Conservation (phyloP, 176 grass and related monocot genomes). For the Triticum timopheevii region DNA sequence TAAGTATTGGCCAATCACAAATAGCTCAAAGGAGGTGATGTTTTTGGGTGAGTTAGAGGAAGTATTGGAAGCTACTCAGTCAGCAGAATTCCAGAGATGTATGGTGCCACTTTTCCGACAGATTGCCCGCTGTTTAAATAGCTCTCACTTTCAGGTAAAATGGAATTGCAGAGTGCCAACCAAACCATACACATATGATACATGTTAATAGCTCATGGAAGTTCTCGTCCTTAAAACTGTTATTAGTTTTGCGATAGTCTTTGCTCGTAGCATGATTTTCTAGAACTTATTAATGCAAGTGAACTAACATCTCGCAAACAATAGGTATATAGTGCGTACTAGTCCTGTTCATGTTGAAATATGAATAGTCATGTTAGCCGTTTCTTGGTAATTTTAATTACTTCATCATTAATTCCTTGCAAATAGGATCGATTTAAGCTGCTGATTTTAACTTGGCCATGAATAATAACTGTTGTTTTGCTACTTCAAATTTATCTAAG, state of each 20-base stretch:
- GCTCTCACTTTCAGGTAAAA: slow-evolving; percentile 81
- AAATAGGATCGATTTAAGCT: background rate
- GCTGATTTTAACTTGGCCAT: background rate
- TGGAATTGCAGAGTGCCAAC: background rate
- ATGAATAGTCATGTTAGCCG: slow-evolving; percentile 16
- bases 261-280: background rate
- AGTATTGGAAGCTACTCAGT: slow-evolving; percentile 61
- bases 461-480: background rate
- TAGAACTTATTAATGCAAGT: slow-evolving; percentile 26
- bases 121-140: slow-evolving; percentile 62
- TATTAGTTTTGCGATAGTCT: slow-evolving; percentile 9
- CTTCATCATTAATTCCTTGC: slow-evolving; percentile 20
- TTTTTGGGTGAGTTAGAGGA: slow-evolving; percentile 81
- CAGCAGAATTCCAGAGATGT: slow-evolving; percentile 71
- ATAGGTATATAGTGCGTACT: slow-evolving; percentile 18
- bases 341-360: slow-evolving; percentile 24
- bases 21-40: slow-evolving; percentile 82
- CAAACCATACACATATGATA: background rate
- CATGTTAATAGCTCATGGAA: slow-evolving; percentile 4
- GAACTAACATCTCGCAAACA: slow-evolving; percentile 20
- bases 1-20: slow-evolving; percentile 80
- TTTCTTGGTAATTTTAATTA: background rate
- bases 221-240: background rate
- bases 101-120: slow-evolving; percentile 70
- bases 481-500: slow-evolving; percentile 3